These are phyloP conservation scores for Kwoniella shivajii DNA, from an alignment of 1,284 basidiomycete genomes.

Conservation along the genomic window DNA sequence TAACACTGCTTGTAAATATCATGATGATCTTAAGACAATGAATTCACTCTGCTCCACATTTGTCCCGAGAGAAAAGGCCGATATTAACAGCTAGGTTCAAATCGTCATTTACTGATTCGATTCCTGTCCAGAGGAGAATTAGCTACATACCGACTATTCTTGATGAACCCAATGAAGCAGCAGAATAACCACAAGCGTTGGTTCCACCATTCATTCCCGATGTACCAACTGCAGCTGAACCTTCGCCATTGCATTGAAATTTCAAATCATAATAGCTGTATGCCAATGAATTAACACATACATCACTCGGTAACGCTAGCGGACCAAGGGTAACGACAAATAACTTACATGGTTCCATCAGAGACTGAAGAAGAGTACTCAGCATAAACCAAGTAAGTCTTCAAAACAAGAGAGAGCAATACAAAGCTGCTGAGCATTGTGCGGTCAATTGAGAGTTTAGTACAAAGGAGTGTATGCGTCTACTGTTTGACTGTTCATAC, in stretches of 20 bases:
- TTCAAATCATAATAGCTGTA: constrained; percentile 1
- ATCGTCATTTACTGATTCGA: neutral
- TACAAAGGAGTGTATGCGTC: too few relatives aligned
- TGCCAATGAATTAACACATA: neutral
- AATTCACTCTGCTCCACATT: constrained; percentile 4
- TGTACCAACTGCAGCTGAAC: neutral
- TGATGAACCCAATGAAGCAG: neutral
- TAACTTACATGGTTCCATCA: neutral
- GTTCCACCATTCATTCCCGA: neutral
- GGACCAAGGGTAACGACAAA: neutral
- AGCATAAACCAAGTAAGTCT: too few relatives aligned
- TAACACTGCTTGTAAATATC: too few relatives aligned
- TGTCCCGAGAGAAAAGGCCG: neutral
- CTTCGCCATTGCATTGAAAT: neutral
- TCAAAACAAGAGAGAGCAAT: too few relatives aligned
- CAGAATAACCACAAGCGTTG: constrained; percentile 1
- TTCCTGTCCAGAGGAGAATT: neutral
- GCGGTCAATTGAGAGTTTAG: too few relatives aligned
- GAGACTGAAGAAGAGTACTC: too few relatives aligned
- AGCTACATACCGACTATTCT: neutral
- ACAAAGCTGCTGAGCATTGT: too few relatives aligned
- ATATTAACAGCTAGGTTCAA: neutral
- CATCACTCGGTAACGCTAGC: neutral
- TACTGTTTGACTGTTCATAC: too few relatives aligned
- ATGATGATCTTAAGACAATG: too few relatives aligned